phyloP scores from a whole-genome alignment of 1,284 basidiomycete genomes.

The Tremellales sp. region DNA sequence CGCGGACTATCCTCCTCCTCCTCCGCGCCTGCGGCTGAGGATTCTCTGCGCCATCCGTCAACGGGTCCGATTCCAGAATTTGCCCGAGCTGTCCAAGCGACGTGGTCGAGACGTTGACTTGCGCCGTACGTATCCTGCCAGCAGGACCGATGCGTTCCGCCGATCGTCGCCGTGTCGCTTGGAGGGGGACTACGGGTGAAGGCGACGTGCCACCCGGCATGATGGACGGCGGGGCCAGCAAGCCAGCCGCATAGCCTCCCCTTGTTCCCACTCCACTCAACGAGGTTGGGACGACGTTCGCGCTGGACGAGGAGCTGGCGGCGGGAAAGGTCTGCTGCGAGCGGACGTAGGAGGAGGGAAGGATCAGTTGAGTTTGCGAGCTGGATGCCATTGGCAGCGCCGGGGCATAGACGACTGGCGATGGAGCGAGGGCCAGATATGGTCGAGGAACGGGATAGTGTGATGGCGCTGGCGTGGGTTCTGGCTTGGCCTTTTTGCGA shows the following conservation, averaged over 20 bases:
- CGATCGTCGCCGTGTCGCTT: conserved; percentile 11
- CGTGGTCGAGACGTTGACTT: conserved; percentile 23
- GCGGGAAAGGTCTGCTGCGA: background rate
- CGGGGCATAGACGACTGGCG: conserved; percentile 21
- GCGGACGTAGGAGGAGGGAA: conserved; percentile 22
- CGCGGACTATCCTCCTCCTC: conserved; percentile 28
- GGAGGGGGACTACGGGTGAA: conserved; percentile 11
- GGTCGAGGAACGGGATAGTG: conserved; percentile 29
- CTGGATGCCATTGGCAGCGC: background rate
- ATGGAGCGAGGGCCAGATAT: conserved; percentile 41
- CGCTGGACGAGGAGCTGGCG: background rate
- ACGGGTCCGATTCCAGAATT: conserved; percentile 24
- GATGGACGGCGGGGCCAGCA: conserved; percentile 35
- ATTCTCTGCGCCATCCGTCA: conserved; percentile 2
- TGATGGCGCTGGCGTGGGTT: conserved; percentile 1
- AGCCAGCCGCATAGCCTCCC: conserved; percentile 22
- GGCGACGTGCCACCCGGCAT: conserved; percentile 31
- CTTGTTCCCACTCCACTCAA: conserved; percentile 1
- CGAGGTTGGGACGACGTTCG: background rate
- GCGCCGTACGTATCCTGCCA: conserved; percentile 15
- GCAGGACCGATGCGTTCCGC: conserved; percentile 16
- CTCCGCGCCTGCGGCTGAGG: conserved; percentile 10
- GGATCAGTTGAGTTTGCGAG: conserved; percentile 13
- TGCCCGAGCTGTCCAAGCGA: conserved; percentile 29
- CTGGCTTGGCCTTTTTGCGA: conserved; percentile 29